Evolutionary conservation across 495 filamentous ascomycete genomes (phyloP).

Genomic region (Talaromyces borbonicus): DNA sequence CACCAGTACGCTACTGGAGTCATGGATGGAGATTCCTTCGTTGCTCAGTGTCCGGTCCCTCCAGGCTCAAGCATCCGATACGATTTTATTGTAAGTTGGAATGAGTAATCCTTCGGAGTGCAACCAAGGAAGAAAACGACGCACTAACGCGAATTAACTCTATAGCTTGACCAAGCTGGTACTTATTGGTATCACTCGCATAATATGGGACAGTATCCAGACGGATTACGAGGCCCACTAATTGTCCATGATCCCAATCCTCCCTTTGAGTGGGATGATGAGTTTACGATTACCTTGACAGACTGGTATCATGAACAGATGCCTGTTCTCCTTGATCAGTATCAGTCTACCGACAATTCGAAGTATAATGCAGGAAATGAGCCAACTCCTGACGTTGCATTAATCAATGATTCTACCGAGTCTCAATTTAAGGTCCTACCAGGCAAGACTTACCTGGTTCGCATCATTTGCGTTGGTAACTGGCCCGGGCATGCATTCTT

Average conservation of each 20-base stretch:
- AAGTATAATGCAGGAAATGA: conserved; percentile 37
- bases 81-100: conserved; percentile 58
- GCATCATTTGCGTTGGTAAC: conserved; percentile 53
- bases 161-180: conserved; percentile 56
- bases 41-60: conserved; percentile 61
- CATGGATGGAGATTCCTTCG: conserved; percentile 53
- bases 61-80: conserved; percentile 51
- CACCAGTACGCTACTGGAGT: conserved; percentile 49
- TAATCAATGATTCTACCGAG: conserved; percentile 56
- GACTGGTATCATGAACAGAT: conserved; percentile 51
- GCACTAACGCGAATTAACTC: conserved; percentile 27
- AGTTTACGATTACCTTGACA: conserved; percentile 51
- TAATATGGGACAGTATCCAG: conserved; percentile 61
- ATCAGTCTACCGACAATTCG: conserved; percentile 42
- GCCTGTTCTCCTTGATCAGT: conserved; percentile 42
- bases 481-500: conserved; percentile 48
- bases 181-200: conserved; percentile 88
- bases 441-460: conserved; percentile 53
- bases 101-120: conserved; percentile 10
- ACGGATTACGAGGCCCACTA: conserved; percentile 64
- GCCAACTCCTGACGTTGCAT: conserved; percentile 53
- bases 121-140: background rate
- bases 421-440: conserved; percentile 33
- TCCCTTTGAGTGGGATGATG: conserved; percentile 60
- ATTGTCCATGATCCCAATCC: conserved; percentile 61